Conservation (phyloP, 208 protist species). For the Angomonas deanei region DNA sequence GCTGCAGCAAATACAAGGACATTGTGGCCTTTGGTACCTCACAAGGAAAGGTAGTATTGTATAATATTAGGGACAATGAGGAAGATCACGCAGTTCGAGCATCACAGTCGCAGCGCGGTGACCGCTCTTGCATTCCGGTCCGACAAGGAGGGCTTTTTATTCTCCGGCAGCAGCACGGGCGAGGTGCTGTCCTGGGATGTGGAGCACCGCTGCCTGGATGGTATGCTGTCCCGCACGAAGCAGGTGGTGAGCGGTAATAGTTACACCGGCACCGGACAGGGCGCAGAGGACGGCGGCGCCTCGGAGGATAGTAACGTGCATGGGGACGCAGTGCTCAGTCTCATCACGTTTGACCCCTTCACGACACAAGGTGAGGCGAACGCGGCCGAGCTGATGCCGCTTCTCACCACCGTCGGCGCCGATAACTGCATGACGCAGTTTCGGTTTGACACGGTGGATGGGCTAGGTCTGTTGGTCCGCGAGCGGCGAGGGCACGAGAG, state of each 20-base stretch:
- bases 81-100: constrained; percentile 67
- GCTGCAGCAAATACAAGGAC: constrained; percentile 73
- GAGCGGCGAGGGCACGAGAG: constrained; percentile 86
- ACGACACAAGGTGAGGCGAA: background rate
- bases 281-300: background rate
- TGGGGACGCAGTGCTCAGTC: constrained; percentile 61
- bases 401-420: constrained; percentile 76
- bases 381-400: constrained; percentile 10
- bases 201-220: constrained; percentile 72
- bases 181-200: constrained; percentile 87
- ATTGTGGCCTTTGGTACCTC: constrained; percentile 82
- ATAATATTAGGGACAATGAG: constrained; percentile 60
- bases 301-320: constrained; percentile 50
- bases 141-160: constrained; percentile 68
- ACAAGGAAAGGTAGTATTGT: constrained; percentile 53
- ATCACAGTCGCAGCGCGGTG: constrained; percentile 51
- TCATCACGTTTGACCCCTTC: constrained; percentile 51
- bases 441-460: constrained; percentile 88
- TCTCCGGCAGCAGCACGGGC: constrained; percentile 66
- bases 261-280: background rate
- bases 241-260: constrained; percentile 43
- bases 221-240: constrained; percentile 70
- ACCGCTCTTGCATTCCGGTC: constrained; percentile 78
- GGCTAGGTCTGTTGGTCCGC: constrained; percentile 64
- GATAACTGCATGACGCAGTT: constrained; percentile 89